phyloP scores from a whole-genome alignment of 2,329 filamentous ascomycete species.

The Botrytis squamosa region DNA sequence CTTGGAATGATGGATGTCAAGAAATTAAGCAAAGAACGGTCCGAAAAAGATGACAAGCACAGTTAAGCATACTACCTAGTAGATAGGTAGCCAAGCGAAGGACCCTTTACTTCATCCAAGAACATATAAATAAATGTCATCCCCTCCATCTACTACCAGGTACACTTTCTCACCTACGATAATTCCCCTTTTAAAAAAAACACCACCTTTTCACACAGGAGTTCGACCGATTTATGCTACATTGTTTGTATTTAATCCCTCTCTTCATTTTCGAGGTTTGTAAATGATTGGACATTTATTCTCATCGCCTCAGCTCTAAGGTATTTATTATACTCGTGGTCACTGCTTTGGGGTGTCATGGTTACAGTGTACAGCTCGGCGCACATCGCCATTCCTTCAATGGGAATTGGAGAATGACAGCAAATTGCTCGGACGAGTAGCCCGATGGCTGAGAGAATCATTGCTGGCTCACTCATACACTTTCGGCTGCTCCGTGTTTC shows the following conservation, averaged over 20 bases:
- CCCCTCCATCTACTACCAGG: not conserved
- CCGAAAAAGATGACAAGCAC: not conserved
- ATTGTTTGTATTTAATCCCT: not conserved
- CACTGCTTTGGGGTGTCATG: not conserved
- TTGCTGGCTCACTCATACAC: not conserved
- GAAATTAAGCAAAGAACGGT: not conserved
- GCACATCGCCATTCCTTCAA: slow-evolving; percentile 2
- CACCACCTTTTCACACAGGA: not conserved
- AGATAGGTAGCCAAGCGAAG: not conserved
- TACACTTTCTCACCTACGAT: too few relatives aligned
- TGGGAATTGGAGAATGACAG: not conserved
- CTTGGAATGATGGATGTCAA: slow-evolving; percentile 9
- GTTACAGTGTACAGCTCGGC: not conserved
- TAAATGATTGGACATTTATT: not conserved
- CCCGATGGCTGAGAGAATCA: not conserved
- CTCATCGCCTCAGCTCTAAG: not conserved
- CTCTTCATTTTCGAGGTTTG: not conserved
- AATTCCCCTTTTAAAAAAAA: not conserved
- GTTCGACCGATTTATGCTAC: too few relatives aligned
- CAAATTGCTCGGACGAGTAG: not conserved
- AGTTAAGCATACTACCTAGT: not conserved
- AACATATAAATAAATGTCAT: slow-evolving; percentile 11
- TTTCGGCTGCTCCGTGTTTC: not conserved
- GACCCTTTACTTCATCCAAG: not conserved
- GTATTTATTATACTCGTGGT: not conserved